phyloP scores from a whole-genome alignment of 305 asterid species.

The Fraxinus albicans region DNA sequence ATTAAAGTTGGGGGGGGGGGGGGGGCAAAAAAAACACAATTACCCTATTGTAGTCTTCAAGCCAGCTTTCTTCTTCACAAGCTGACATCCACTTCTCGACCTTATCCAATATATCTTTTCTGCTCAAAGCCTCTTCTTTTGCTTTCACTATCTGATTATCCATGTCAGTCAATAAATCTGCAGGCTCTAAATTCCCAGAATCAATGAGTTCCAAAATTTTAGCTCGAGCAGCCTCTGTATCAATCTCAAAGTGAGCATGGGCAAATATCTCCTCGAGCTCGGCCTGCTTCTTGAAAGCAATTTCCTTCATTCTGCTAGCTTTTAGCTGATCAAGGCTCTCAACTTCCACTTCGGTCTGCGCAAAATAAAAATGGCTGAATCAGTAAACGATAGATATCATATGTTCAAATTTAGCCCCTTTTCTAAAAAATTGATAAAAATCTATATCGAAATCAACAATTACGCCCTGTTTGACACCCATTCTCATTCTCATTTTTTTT shows the following conservation, averaged over 20 bases:
- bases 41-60: conserved; percentile 95
- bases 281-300: conserved; percentile 86
- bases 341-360: conserved; percentile 76
- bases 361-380: conserved; percentile 18
- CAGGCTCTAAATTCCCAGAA: conserved; percentile 79
- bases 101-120: conserved; percentile 95
- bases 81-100: conserved; percentile 99
- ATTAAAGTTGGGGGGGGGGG: background rate
- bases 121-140: conserved; percentile 84
- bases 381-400: background rate
- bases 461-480: background rate
- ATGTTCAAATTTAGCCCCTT: background rate
- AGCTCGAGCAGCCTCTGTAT: conserved; percentile 73
- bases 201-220: conserved; percentile 76
- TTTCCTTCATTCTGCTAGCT: conserved; percentile 95
- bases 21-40: background rate
- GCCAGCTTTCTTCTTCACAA: conserved; percentile 99
- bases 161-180: conserved; percentile 87
- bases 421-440: background rate
- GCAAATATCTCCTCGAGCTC: conserved; percentile 91
- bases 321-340: conserved; percentile 93
- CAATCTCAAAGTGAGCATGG: conserved; percentile 85
- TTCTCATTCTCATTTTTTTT: too few species aligned
- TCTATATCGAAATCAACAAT: background rate
- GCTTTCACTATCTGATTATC: conserved; percentile 82